A percentile compares a stretch with the other conserved stretches of the same genome.
Conservation (phyloP, 2,329 filamentous ascomycete species). For the Ceratocystis destructans region DNA sequence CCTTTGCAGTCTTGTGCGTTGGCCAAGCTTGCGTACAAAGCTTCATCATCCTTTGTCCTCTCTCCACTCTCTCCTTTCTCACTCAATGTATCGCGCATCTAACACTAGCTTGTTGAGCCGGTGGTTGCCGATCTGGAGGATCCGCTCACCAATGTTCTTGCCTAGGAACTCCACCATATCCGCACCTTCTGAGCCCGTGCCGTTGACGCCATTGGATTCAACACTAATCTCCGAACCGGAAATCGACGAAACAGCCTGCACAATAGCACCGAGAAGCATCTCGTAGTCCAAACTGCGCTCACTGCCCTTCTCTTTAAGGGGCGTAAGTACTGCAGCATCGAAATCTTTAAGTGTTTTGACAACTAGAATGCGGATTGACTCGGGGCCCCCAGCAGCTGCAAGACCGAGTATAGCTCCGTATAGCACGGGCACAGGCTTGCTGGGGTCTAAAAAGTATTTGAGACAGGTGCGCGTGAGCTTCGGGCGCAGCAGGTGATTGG, state of each 20-base stretch:
- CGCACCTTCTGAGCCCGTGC: constrained; percentile 27
- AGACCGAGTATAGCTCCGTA: constrained; percentile 81
- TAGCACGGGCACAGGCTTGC: constrained; percentile 67
- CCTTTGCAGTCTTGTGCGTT: not conserved
- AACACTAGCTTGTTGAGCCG: constrained; percentile 38
- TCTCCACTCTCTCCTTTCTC: not conserved
- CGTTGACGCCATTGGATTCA: not conserved
- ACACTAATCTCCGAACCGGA: constrained; percentile 24
- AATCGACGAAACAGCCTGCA: constrained; percentile 39
- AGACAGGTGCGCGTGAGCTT: constrained; percentile 87
- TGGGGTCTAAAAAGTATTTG: constrained; percentile 79
- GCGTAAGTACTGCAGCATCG: constrained; percentile 39
- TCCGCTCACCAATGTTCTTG: constrained; percentile 37
- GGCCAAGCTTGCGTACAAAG: not conserved
- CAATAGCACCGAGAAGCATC: constrained; percentile 41
- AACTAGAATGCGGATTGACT: constrained; percentile 43
- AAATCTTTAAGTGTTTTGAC: constrained; percentile 43
- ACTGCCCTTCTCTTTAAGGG: constrained; percentile 36
- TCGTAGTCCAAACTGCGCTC: constrained; percentile 40
- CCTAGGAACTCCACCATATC: constrained; percentile 43
- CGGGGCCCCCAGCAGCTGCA: constrained; percentile 56
- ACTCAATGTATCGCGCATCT: constrained; percentile 40
- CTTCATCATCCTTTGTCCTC: not conserved
- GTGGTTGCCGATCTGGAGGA: constrained; percentile 34
- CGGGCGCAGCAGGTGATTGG: constrained; percentile 69